These are phyloP conservation scores for Dendrocalamus sinicus DNA, from an alignment of 176 grass and related monocot genomes.

Conservation along the genomic window DNA sequence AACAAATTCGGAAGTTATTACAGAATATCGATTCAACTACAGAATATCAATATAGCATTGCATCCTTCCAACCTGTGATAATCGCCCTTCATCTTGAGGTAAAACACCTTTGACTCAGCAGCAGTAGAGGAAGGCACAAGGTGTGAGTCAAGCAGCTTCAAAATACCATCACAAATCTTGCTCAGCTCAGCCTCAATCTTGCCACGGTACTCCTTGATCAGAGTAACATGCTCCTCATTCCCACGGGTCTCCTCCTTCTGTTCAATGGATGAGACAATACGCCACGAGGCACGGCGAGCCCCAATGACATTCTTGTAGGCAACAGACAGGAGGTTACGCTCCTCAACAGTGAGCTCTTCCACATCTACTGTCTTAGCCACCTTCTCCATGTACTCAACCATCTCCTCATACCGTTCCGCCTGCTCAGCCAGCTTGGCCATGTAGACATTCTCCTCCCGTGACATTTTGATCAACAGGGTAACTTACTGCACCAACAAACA, in stretches of 20 bases:
- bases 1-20: conserved; percentile 20
- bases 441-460: conserved; percentile 82
- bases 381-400: conserved; percentile 96
- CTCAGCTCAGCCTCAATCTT: conserved; percentile 83
- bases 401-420: conserved; percentile 82
- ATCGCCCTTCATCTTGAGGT: conserved; percentile 96
- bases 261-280: conserved; percentile 90
- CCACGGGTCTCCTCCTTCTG: conserved; percentile 87
- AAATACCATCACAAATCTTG: conserved; percentile 85
- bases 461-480: conserved; percentile 27
- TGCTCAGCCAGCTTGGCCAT: conserved; percentile 93
- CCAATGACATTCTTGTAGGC: conserved; percentile 97
- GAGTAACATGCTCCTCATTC: conserved; percentile 71
- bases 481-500: conserved; percentile 29
- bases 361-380: conserved; percentile 75
- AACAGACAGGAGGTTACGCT: conserved; percentile 85
- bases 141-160: conserved; percentile 80
- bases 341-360: conserved; percentile 85
- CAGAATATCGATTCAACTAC: neutral
- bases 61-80: conserved; percentile 73
- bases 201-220: conserved; percentile 83
- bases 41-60: neutral
- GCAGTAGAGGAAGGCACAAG: conserved; percentile 72
- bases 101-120: conserved; percentile 89
- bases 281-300: conserved; percentile 86